Conservation (phyloP, 441 rosid genomes). For the Gossypium gossypioides region DNA sequence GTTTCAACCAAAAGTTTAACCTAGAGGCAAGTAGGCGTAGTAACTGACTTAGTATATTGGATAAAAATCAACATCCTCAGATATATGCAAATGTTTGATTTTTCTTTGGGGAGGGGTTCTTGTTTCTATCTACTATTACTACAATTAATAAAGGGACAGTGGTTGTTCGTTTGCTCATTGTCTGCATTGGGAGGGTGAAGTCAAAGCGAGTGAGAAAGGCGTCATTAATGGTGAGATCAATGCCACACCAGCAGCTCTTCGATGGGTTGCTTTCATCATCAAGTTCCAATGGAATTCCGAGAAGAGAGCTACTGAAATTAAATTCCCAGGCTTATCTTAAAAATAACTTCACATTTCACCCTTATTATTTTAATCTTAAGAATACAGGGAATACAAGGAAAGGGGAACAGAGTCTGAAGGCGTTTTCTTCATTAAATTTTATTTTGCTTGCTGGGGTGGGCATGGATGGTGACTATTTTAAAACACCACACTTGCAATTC, state of each 20-base stretch:
- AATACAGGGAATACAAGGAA: background rate
- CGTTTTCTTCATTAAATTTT: background rate
- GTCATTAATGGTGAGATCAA: conserved; percentile 8
- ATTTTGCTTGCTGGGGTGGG: background rate
- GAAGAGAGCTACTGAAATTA: background rate
- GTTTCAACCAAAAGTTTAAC: background rate
- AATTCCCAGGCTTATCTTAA: background rate
- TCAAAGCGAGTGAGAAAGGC: background rate
- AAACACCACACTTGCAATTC: background rate
- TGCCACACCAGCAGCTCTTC: background rate
- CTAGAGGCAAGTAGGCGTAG: background rate
- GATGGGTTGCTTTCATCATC: conserved; percentile 9
- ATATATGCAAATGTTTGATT: background rate
- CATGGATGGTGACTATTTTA: background rate
- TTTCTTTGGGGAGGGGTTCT: background rate
- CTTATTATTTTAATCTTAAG: background rate
- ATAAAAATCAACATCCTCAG: background rate
- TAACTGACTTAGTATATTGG: background rate
- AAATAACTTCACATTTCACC: background rate
- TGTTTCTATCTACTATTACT: background rate
- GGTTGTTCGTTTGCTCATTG: background rate
- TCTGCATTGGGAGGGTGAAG: background rate
- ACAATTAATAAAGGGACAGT: background rate
- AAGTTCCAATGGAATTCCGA: background rate
- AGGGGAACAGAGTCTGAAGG: background rate